Evolutionary conservation across 257 asterid genomes (phyloP).

Genomic region (Fraxinus americana): DNA sequence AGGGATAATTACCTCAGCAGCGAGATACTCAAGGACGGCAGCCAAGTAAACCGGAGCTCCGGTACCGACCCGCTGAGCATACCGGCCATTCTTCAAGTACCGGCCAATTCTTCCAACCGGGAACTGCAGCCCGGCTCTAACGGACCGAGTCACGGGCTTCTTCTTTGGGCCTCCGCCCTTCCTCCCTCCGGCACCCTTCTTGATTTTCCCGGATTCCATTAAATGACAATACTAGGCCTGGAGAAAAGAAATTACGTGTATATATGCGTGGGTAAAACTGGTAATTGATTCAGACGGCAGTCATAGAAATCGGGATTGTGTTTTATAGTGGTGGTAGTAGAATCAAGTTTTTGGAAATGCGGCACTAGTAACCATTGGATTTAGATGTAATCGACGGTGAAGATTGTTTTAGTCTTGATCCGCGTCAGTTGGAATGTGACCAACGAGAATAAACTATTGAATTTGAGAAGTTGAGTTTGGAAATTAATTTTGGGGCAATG

Average conservation of each 20-base stretch:
- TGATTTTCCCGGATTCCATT: slow-evolving; percentile 44
- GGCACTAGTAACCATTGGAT: slow-evolving; percentile 31
- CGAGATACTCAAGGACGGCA: slow-evolving; percentile 52
- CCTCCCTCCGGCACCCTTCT: slow-evolving; percentile 54
- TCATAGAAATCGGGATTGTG: slow-evolving; percentile 3
- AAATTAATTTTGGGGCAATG: too few species aligned
- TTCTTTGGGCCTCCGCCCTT: slow-evolving; percentile 51
- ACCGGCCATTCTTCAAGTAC: slow-evolving; percentile 49
- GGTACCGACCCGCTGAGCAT: slow-evolving; percentile 43
- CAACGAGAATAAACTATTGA: slow-evolving; percentile 16
- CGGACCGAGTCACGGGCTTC: slow-evolving; percentile 49
- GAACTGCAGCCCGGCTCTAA: slow-evolving; percentile 52
- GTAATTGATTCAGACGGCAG: slow-evolving; percentile 16
- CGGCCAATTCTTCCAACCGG: slow-evolving; percentile 60
- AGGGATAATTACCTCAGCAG: slow-evolving; percentile 43
- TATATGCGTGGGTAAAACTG: not conserved
- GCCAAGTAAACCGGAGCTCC: slow-evolving; percentile 59
- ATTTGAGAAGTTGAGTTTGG: not conserved
- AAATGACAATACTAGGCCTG: slow-evolving; percentile 7
- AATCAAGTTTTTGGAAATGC: not conserved
- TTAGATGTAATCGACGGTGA: not conserved
- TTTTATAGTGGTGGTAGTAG: slow-evolving; percentile 30
- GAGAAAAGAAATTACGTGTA: not conserved
- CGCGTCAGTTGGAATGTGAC: slow-evolving; percentile 24
- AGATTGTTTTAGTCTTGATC: not conserved